Conservation (phyloP, 1,139 yeast species). For the Pichia cactophila region DNA sequence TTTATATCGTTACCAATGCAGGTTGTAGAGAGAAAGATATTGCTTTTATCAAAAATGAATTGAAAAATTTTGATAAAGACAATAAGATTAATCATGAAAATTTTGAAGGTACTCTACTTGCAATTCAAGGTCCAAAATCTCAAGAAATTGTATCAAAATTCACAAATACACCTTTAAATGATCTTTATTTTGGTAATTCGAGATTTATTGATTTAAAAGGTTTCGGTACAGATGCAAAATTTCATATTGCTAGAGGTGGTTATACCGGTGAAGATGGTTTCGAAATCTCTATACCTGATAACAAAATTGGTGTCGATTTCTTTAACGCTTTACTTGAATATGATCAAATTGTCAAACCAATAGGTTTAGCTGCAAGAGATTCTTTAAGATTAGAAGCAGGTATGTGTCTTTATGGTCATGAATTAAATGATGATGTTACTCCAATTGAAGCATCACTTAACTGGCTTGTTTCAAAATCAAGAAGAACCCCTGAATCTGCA, state of each 20-base stretch:
- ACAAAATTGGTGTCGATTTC: conserved; percentile 50
- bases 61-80: conserved; percentile 33
- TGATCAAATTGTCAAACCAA: conserved; percentile 60
- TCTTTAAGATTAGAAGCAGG: conserved; percentile 95
- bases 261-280: conserved; percentile 99
- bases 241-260: conserved; percentile 88
- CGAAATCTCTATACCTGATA: conserved; percentile 74
- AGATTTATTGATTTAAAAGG: conserved; percentile 44
- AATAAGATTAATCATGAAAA: conserved; percentile 49
- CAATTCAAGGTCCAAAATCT: conserved; percentile 89
- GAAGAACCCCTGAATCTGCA: conserved; percentile 44
- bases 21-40: conserved; percentile 84
- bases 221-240: conserved; percentile 32
- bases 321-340: conserved; percentile 50
- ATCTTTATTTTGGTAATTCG: conserved; percentile 70
- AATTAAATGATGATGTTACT: conserved; percentile 68
- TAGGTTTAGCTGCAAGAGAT: conserved; percentile 96
- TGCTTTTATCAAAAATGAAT: conserved; percentile 50
- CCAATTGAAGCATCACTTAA: conserved; percentile 85
- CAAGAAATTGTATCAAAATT: conserved; percentile 56
- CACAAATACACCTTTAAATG: conserved; percentile 49
- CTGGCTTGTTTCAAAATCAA: conserved; percentile 81
- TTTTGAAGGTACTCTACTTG: conserved; percentile 72
- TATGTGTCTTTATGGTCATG: conserved; percentile 95
- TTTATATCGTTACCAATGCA: conserved; percentile 93